A percentile compares a stretch with the other conserved stretches of the same genome.
phyloP scores from a whole-genome alignment of 345 rosid species.

The Eutrema japonicum region DNA sequence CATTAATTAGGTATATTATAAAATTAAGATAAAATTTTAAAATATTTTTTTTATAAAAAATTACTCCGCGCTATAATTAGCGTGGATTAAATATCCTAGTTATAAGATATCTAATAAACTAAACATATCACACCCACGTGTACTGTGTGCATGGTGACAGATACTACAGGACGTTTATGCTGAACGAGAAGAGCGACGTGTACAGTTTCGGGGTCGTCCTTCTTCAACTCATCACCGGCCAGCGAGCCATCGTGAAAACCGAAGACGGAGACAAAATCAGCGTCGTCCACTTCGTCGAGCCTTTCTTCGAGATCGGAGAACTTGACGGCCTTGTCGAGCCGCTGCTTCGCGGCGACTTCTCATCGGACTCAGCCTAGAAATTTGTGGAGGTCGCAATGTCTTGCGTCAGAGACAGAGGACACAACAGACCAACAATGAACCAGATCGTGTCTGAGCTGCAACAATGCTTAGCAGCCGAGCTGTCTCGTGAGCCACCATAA shows the following conservation, averaged over 20 bases:
- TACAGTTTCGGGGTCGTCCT: slow-evolving; percentile 58
- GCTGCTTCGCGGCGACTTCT: slow-evolving; percentile 27
- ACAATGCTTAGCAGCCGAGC: slow-evolving; percentile 36
- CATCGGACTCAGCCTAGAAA: slow-evolving; percentile 41
- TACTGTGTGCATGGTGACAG: slow-evolving; percentile 31
- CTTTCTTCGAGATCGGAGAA: slow-evolving; percentile 28
- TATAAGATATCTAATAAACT: background rate
- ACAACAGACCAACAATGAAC: slow-evolving; percentile 40
- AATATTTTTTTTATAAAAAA: no score
- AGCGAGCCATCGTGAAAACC: slow-evolving; percentile 43
- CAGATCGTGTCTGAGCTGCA: slow-evolving; percentile 39
- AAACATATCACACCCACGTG: background rate
- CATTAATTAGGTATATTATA: no score
- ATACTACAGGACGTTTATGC: slow-evolving; percentile 35
- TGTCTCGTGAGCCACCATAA: slow-evolving; percentile 33
- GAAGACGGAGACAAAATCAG: slow-evolving; percentile 39
- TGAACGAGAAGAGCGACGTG: slow-evolving; percentile 57
- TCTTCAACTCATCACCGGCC: slow-evolving; percentile 57
- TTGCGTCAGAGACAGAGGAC: slow-evolving; percentile 36
- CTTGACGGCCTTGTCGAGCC: slow-evolving; percentile 37
- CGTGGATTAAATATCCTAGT: no score
- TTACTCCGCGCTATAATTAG: no score
- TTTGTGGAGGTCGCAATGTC: slow-evolving; percentile 42
- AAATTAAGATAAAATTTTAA: no score
- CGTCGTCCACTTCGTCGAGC: slow-evolving; percentile 35